phyloP scores from a whole-genome alignment of 345 rosid genomes.

The Gossypium anomalum region DNA sequence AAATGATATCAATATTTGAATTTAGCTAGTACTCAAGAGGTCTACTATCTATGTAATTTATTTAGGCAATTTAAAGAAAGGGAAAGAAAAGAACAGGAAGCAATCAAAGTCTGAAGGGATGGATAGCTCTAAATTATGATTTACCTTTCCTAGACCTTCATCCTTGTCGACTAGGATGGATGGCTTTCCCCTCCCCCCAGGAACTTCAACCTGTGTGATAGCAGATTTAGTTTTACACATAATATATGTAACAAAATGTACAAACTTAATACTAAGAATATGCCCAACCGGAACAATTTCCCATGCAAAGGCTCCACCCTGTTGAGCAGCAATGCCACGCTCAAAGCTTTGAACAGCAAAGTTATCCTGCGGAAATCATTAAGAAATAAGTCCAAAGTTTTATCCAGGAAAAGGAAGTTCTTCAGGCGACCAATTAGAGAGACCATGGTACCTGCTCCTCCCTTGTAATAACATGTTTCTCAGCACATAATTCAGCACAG shows the following conservation, averaged over 20 bases:
- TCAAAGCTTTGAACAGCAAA: constrained; percentile 89
- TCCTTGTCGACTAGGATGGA: constrained; percentile 79
- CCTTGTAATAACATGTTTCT: constrained; percentile 61
- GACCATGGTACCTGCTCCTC: constrained; percentile 68
- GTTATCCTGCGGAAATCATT: constrained; percentile 57
- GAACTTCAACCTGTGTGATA: constrained; percentile 72
- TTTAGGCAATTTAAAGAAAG: constrained; percentile 4
- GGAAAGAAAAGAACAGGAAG: neutral
- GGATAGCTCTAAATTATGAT: neutral
- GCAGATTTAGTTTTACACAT: constrained; percentile 4
- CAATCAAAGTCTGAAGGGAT: neutral
- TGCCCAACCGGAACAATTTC: constrained; percentile 81
- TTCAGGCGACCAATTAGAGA: neutral
- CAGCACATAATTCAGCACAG: constrained; percentile 94
- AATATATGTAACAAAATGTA: constrained; percentile 1
- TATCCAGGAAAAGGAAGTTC: neutral
- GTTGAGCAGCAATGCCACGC: constrained; percentile 95
- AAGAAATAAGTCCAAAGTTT: constrained; percentile 13
- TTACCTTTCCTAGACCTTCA: constrained; percentile 95
- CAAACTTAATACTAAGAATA: constrained; percentile 5
- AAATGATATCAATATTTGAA: constrained; percentile 7
- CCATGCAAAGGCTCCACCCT: constrained; percentile 79
- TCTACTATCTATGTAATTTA: too few relatives aligned
- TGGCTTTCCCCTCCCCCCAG: constrained; percentile 91
- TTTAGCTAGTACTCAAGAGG: neutral